phyloP scores from a whole-genome alignment of 257 asterid genomes.

The Echites panduratus region DNA sequence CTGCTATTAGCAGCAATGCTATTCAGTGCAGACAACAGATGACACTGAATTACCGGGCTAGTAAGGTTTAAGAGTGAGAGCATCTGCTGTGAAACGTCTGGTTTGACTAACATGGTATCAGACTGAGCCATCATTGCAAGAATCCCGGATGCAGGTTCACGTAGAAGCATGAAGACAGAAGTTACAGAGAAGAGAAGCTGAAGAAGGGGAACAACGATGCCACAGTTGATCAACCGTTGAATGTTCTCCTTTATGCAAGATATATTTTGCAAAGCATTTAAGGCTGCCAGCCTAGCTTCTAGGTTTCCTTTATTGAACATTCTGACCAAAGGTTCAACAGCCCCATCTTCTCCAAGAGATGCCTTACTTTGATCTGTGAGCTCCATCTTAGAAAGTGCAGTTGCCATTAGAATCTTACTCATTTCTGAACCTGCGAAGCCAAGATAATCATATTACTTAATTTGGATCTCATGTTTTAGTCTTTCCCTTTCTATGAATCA shows the following conservation, averaged over 20 bases:
- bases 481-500: not conserved
- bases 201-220: conserved; percentile 48
- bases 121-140: conserved; percentile 78
- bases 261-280: conserved; percentile 56
- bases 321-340: conserved; percentile 54
- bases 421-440: conserved; percentile 70
- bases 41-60: conserved; percentile 65
- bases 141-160: conserved; percentile 91
- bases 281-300: conserved; percentile 67
- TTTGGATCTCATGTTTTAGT: not conserved
- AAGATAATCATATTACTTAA: not conserved
- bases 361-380: conserved; percentile 67
- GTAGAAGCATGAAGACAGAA: conserved; percentile 67
- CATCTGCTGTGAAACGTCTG: conserved; percentile 73
- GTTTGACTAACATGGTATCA: conserved; percentile 55
- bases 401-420: conserved; percentile 83
- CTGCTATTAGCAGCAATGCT: conserved; percentile 49
- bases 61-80: conserved; percentile 75
- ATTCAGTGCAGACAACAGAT: conserved; percentile 66
- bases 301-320: conserved; percentile 78
- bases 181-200: conserved; percentile 96
- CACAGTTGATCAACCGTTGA: conserved; percentile 45
- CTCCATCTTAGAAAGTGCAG: conserved; percentile 67
- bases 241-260: conserved; percentile 51
- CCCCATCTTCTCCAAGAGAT: conserved; percentile 64